Percentiles rank a stretch among this genome's conserved stretches.
phyloP scores from a whole-genome alignment of 441 rosid genomes.

The Croton laevigatus region DNA sequence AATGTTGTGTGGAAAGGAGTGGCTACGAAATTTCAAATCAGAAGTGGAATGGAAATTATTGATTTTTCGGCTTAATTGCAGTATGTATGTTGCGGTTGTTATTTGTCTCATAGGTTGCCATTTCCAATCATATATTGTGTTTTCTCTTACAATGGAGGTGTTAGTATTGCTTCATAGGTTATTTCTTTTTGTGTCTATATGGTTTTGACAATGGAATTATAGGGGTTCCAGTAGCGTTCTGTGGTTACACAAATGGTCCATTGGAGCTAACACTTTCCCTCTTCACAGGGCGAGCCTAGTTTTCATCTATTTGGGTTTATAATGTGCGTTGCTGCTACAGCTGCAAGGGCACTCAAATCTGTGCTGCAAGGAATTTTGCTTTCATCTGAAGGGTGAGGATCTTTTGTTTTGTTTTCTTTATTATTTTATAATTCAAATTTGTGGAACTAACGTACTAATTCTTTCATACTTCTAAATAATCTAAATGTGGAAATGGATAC shows the following conservation, averaged over 20 bases:
- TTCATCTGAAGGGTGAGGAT: conserved; percentile 87
- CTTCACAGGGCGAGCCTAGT: conserved; percentile 80
- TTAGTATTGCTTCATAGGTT: not conserved
- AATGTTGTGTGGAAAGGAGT: not conserved
- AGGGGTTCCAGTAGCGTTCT: not conserved
- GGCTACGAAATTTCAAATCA: not conserved
- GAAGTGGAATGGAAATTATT: not conserved
- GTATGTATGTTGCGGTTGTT: too few relatives aligned
- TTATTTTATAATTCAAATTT: not conserved
- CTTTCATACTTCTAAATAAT: not conserved
- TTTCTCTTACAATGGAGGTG: not conserved
- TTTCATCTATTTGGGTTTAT: conserved; percentile 93
- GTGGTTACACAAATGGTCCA: not conserved
- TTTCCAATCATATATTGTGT: too few relatives aligned
- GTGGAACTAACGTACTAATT: conserved; percentile 1
- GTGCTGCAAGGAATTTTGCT: conserved; percentile 93
- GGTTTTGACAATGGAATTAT: not conserved
- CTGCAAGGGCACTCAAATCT: conserved; percentile 94
- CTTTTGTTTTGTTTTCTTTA: conserved; percentile 10
- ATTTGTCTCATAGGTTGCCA: not conserved
- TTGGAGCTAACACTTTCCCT: conserved; percentile 8
- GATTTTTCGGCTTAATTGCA: conserved; percentile 1
- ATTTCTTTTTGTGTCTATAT: not conserved
- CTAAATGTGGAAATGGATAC: conserved; percentile 5
- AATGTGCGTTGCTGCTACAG: conserved; percentile 88